These are phyloP conservation scores for Capsicum chinense DNA, from an alignment of 257 asterid species.

Conservation along the genomic window DNA sequence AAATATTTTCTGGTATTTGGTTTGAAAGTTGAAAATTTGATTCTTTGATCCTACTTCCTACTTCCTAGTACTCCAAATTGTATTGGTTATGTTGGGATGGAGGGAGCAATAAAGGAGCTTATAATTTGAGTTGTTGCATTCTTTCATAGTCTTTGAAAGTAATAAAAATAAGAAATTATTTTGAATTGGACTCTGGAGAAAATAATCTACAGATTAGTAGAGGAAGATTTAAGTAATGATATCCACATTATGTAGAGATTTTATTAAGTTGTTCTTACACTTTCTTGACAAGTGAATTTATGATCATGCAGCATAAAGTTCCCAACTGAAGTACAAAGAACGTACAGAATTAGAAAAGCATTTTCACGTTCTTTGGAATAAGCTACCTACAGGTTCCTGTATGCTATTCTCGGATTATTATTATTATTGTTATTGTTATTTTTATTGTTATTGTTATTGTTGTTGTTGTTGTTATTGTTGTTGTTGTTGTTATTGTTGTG, in stretches of 20 bases:
- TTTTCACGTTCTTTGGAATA: background rate
- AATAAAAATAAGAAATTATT: background rate
- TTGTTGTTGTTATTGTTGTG: too few relatives aligned
- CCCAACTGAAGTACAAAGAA: conserved; percentile 16
- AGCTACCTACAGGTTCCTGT: background rate
- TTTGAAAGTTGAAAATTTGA: too few relatives aligned
- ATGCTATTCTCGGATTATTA: background rate
- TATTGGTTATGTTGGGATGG: too few relatives aligned
- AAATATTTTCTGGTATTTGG: too few relatives aligned
- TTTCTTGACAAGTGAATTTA: background rate
- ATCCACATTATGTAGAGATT: background rate
- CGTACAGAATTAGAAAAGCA: background rate
- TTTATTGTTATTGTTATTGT: too few relatives aligned
- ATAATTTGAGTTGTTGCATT: too few relatives aligned
- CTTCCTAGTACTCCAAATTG: too few relatives aligned
- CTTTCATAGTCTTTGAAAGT: too few relatives aligned
- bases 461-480: too few relatives aligned
- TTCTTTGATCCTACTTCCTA: too few relatives aligned
- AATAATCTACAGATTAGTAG: conserved; percentile 11
- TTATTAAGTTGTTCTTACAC: background rate
- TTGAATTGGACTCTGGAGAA: background rate
- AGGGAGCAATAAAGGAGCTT: too few relatives aligned
- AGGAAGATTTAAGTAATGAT: conserved; percentile 3
- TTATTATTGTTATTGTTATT: too few relatives aligned
- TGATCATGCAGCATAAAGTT: conserved; percentile 19